A percentile compares a stretch with the other conserved stretches of the same genome.
These are phyloP conservation scores for Aspergillus ochraceus DNA, from an alignment of 2,329 filamentous ascomycete genomes.

Conservation along the genomic window DNA sequence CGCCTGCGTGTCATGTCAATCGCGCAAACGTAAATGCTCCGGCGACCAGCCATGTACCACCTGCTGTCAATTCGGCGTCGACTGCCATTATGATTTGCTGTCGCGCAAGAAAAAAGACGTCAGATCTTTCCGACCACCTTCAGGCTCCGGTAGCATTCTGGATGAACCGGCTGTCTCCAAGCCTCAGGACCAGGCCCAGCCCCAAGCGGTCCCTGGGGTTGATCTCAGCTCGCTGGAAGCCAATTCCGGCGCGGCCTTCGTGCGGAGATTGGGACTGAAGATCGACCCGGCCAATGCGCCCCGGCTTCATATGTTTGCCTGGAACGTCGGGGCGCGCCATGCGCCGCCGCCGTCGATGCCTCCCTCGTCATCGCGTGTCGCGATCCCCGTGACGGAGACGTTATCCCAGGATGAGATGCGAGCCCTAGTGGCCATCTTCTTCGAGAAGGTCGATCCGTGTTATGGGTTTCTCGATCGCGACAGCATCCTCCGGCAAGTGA, in stretches of 20 bases:
- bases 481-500: constrained; percentile 25
- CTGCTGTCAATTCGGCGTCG: constrained; percentile 55
- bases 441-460: constrained; percentile 53
- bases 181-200: constrained; percentile 6
- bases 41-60: constrained; percentile 54
- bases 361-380: constrained; percentile 8
- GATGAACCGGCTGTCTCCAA: not conserved
- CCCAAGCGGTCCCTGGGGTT: constrained; percentile 14
- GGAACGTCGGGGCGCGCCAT: constrained; percentile 49
- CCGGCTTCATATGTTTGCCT: constrained; percentile 56
- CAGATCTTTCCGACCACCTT: constrained; percentile 21
- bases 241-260: constrained; percentile 59
- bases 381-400: constrained; percentile 46
- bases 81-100: constrained; percentile 49
- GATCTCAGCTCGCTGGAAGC: constrained; percentile 50
- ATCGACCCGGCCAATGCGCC: constrained; percentile 56
- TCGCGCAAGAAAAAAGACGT: constrained; percentile 33
- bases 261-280: constrained; percentile 53
- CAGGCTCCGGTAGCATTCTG: constrained; percentile 2
- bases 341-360: constrained; percentile 10
- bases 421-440: constrained; percentile 49
- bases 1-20: constrained; percentile 54
- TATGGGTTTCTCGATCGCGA: constrained; percentile 51
- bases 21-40: constrained; percentile 59
- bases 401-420: constrained; percentile 52